Evolutionary conservation across 805 yeast species (phyloP).

Genomic region (Alloascoidea africana): DNA sequence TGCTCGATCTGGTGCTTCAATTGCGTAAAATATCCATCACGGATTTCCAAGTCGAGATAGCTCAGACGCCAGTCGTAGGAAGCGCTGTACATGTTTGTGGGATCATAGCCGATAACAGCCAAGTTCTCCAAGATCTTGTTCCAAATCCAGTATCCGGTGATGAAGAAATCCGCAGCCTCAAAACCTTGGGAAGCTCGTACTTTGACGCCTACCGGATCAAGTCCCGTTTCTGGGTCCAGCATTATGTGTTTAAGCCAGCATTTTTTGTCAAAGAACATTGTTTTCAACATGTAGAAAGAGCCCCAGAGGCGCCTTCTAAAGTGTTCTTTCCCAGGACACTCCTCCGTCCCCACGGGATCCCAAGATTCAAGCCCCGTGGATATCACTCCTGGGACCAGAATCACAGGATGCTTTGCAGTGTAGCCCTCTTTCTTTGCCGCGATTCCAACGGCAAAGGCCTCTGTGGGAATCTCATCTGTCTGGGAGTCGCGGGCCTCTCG

Average conservation of each 20-base stretch:
- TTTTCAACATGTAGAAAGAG: constrained; percentile 82
- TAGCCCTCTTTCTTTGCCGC: constrained; percentile 35
- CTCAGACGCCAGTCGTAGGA: constrained; percentile 95
- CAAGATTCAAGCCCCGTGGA: constrained; percentile 93
- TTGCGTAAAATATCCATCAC: constrained; percentile 77
- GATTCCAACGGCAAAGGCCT: constrained; percentile 80
- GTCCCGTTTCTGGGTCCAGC: constrained; percentile 82
- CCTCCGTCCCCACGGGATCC: constrained; percentile 63
- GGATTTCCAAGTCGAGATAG: constrained; percentile 69
- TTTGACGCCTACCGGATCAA: constrained; percentile 76
- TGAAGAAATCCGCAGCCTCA: constrained; percentile 90
- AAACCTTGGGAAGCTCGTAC: constrained; percentile 90
- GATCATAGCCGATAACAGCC: constrained; percentile 89
- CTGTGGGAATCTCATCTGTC: no score
- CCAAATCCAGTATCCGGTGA: constrained; percentile 99
- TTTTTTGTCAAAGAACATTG: constrained; percentile 80
- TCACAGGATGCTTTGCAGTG: constrained; percentile 56
- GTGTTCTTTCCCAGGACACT: constrained; percentile 72
- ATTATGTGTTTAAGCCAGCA: constrained; percentile 91
- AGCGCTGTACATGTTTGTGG: constrained; percentile 81
- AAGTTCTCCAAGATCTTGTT: constrained; percentile 86
- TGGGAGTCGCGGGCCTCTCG: no score
- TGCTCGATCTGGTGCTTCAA: constrained; percentile 63
- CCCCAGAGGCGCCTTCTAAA: constrained; percentile 95
- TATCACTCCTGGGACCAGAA: constrained; percentile 92